Base-by-base conservation (phyloP, 139 green algal genomes). In the Micractinium conductrix region DNA sequence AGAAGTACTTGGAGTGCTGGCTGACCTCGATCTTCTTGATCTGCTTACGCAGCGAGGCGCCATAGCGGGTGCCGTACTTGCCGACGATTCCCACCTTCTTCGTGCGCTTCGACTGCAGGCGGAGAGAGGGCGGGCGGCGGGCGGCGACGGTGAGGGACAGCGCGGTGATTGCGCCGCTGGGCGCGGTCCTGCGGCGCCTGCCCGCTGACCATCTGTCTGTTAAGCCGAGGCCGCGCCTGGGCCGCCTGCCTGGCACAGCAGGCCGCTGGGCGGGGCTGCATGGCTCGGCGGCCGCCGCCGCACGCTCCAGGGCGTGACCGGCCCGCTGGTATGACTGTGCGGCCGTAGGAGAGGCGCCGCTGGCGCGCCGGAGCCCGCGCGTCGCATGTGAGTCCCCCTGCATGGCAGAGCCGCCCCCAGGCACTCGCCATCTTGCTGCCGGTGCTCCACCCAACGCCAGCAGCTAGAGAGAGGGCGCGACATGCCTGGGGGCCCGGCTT, bases 1-100 rank as follows among this genome's bases (percentile, higher is more conserved):
- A 99, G 88, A 99, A 97, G 92, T 98, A 99, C 92, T 98, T 99
- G 85, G 94, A 96, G 95, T 99, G 97, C 93, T 99, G 97, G 85
- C 90, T 96, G 84, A 99, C 95, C 88, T 99, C 97, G 87, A 98
- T 98, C 95, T 99, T 99, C 93, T 99, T 99, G 86, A 99, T 96
- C 88, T 98, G 94, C 97, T 99, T 99, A 81, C 96, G 92, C 85
- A 99, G 90, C 85, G 89, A 96, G 72, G 96, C 94, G 87, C 97
- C 97, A 92, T 99, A 99, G 80, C 97, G 94, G 65, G 97, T 99
- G 72, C 97, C 97, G 89, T 99, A 99, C 95, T 99, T 99, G 88
- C 97, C 97, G 74, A 98, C 93, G 84, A 99, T 99, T 50, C 97
- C 97, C 62, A 98, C 97, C 96, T 99, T 99, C 94, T 99, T 99